Conservation (phyloP, 1,139 yeast genomes). For the Pichia sp. region DNA sequence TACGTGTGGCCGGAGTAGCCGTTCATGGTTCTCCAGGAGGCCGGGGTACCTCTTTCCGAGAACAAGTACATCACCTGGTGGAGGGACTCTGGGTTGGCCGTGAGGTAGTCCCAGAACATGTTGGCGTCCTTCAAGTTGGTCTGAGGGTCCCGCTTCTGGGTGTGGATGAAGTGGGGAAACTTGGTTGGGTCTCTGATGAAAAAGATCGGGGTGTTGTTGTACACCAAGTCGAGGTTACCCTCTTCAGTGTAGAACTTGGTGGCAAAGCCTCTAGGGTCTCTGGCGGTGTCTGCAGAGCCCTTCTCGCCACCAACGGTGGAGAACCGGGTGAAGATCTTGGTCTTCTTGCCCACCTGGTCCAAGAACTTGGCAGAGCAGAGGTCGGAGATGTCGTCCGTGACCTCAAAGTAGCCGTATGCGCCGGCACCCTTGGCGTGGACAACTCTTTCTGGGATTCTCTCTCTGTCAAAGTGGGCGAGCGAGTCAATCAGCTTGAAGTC, state of each 20-base stretch:
- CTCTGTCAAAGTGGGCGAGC: constrained; percentile 80
- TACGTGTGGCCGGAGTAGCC: constrained; percentile 76
- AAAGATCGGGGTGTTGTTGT: constrained; percentile 86
- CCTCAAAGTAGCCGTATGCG: constrained; percentile 75
- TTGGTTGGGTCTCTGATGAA: constrained; percentile 83
- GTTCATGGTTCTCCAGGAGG: constrained; percentile 59
- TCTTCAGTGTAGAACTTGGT: constrained; percentile 82
- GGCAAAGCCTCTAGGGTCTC: constrained; percentile 89
- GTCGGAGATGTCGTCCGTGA: constrained; percentile 78
- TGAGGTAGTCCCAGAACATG: constrained; percentile 66
- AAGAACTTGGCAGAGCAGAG: constrained; percentile 67
- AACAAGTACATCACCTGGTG: constrained; percentile 64
- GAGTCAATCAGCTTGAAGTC: constrained; percentile 76
- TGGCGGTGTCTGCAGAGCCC: constrained; percentile 80
- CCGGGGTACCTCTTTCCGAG: constrained; percentile 72
- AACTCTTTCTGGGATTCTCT: constrained; percentile 84
- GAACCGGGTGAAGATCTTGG: constrained; percentile 69
- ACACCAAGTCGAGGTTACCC: constrained; percentile 84
- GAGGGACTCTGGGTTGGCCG: constrained; percentile 56
- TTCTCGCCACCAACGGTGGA: constrained; percentile 87
- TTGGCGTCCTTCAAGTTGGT: constrained; percentile 48
- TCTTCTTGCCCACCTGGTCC: constrained; percentile 70
- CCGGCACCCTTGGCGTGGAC: constrained; percentile 92
- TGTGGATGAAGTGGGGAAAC: constrained; percentile 86
- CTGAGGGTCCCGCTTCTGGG: constrained; percentile 69